Evolutionary conservation across 352 stramenopile species (phyloP).

Genomic region (Phytophthora kernoviae): DNA sequence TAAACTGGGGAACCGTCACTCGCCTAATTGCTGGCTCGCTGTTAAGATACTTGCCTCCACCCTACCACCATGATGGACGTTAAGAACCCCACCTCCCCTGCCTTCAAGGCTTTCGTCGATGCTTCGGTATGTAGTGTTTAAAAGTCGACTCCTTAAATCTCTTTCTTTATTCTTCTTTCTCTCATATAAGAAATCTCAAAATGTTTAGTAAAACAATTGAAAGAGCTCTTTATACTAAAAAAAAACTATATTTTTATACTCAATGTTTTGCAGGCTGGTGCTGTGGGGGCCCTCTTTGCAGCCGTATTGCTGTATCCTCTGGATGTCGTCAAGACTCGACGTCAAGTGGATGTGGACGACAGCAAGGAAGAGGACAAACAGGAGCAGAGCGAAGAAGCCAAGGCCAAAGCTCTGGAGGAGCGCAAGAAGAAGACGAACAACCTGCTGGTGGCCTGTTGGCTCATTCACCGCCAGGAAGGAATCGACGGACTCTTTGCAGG

Average conservation of each 20-base stretch:
- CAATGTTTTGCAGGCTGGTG: slow-evolving; percentile 50
- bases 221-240: slow-evolving; percentile 2
- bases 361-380: slow-evolving; percentile 25
- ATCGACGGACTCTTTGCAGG: slow-evolving; percentile 68
- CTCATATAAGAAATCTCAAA: background rate
- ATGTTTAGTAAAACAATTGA: slow-evolving; percentile 16
- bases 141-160: background rate
- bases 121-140: slow-evolving; percentile 53
- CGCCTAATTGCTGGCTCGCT: slow-evolving; percentile 25
- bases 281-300: slow-evolving; percentile 78
- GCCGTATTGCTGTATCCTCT: slow-evolving; percentile 76
- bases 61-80: slow-evolving; percentile 24
- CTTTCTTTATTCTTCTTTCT: background rate
- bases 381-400: slow-evolving; percentile 21
- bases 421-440: slow-evolving; percentile 51
- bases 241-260: slow-evolving; percentile 5
- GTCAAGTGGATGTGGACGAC: slow-evolving; percentile 57
- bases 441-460: slow-evolving; percentile 61
- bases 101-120: slow-evolving; percentile 82
- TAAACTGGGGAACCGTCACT: slow-evolving; percentile 10
- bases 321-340: slow-evolving; percentile 80
- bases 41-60: slow-evolving; percentile 16
- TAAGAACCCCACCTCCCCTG: slow-evolving; percentile 38
- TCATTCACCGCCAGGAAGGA: slow-evolving; percentile 72
- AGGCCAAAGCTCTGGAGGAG: slow-evolving; percentile 27